Percentiles rank a stretch among this genome's conserved stretches.
Conservation (phyloP, 2,329 filamentous ascomycete species). For the Paraphaeosphaeria sporulosa region DNA sequence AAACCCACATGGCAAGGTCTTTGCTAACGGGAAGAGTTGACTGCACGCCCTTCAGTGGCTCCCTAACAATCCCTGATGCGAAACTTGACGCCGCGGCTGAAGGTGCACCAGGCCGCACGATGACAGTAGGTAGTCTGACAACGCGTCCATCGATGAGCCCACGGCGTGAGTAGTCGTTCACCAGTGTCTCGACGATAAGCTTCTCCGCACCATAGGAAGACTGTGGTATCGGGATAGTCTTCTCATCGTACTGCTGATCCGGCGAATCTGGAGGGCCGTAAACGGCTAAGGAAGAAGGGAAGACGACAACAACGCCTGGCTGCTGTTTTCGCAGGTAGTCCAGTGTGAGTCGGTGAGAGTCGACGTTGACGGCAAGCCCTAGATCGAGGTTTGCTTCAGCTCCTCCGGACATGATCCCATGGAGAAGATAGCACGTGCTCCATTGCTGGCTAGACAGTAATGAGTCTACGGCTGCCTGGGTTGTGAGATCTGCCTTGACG, state of each 20-base stretch:
- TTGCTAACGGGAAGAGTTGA: constrained; percentile 56
- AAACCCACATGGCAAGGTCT: constrained; percentile 62
- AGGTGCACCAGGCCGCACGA: constrained; percentile 64
- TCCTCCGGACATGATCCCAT: constrained; percentile 70
- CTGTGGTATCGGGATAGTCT: constrained; percentile 62
- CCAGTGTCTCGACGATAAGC: constrained; percentile 56
- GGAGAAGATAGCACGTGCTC: constrained; percentile 59
- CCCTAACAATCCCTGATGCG: constrained; percentile 67
- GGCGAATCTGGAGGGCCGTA: constrained; percentile 61
- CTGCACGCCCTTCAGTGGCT: constrained; percentile 63
- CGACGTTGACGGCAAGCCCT: constrained; percentile 65
- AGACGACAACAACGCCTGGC: constrained; percentile 63
- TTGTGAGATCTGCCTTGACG: constrained; percentile 60
- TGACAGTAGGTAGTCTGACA: constrained; percentile 66
- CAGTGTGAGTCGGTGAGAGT: constrained; percentile 62
- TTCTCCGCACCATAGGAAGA: constrained; percentile 68
- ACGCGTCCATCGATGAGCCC: constrained; percentile 63
- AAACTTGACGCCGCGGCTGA: constrained; percentile 66
- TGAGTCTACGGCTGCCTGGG: constrained; percentile 17
- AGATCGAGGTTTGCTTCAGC: constrained; percentile 66
- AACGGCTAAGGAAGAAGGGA: constrained; percentile 66
- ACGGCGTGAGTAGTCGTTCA: constrained; percentile 67
- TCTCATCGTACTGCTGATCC: constrained; percentile 23
- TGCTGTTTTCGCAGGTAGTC: constrained; percentile 58
- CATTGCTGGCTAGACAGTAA: constrained; percentile 1